Evolutionary conservation across 352 stramenopile genomes (phyloP), one percentile per base, ranked within the genome.

Genomic region (Blastocystis sp.): DNA sequence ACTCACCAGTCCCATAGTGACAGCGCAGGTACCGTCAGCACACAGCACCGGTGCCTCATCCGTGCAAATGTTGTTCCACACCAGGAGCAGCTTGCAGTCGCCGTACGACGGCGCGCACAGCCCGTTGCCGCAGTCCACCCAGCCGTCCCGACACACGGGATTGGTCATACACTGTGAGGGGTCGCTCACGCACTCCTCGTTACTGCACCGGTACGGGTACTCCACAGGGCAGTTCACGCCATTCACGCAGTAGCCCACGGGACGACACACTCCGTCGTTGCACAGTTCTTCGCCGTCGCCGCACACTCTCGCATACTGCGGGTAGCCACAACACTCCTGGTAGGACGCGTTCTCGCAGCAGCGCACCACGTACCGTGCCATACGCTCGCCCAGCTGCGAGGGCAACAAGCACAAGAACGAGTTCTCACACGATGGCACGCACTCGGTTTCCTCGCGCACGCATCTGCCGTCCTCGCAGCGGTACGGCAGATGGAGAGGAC

Each of bases 271-370:
- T 4, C 74, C 74, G 48, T 84, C 52, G 21, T 23, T 9, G 48
- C 74, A 84, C 14, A 52, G 53, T 41, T 56, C 38, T 69, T 84
- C 34, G 14, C 56, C 53, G 2, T 53, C 59, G 1, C n/a, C 34
- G 52, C 74, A 84, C 11, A 21, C 34, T 40, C 69, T 56, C 19
- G 40, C 38, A 2, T 43, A 56, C 28, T 84, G 74, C 5, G 74
- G 74, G 56, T 67, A 84, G 10, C 52, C 53, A 64, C 74, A 84
- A 48, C 74, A 84, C 38, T 62, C 28, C n/a, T 84, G n/a, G 61
- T 62, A 43, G 17, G 28, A 23, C 45, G 48, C 3, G 21, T 28
- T 45, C n/a, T 84, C 52, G 43, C 74, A 84, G 48, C 74, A 84
- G 10, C 21, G 14, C 19, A 64, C 41, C n/a, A 56, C 53, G 53